Evolutionary conservation across 2,329 filamentous ascomycete genomes (phyloP), one percentile per base, ranked within the genome.

Genomic region (Aureobasidium subglaciale): DNA sequence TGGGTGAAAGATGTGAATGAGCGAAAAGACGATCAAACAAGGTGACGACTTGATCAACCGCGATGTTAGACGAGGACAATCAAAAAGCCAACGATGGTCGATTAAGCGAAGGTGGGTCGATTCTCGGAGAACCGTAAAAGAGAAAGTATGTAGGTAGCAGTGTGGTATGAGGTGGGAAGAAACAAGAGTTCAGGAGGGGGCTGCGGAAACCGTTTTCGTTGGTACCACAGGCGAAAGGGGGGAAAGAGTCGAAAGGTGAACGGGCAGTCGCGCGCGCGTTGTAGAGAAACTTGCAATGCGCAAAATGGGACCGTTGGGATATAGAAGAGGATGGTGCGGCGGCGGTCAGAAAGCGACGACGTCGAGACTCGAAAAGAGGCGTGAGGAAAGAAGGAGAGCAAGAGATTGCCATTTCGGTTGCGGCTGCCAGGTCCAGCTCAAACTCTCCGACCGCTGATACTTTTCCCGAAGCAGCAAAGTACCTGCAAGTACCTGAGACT

Each of bases 401-500:
- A 38, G 50, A 54, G 50, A 54, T 54, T 54, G 38, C 50, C 20
- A 37, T 43, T 41, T 43, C 50, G 37, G 50, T 35, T 53, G 16
- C 34, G 49, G 49, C 35, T 53, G 49, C 49, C 49, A 53, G 42
- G 18, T 24, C 40, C 5, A 43, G 40, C 40, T 43, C 24, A 43
- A 53, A 53, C 25, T 53, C 49, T 53, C 49, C 49, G 43, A 35
- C 43, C 10, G 43, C 15, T 16, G 43, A 48, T 48, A 25, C n/a
- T 32, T 53, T 53, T 15, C 48, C 49, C 37, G 25, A 41, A 30
- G 29, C 27, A 25, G 22, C 20, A 38, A 37, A 38, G 46, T 29
- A 53, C 49, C 49, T 53, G 49, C 27, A 37, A 38, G 46, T 29
- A 53, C 49, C 49, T 53, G 49, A 53, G 49, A 53, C 49, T n/a